phyloP scores from a whole-genome alignment of 2,329 filamentous ascomycete species.

The Endocalyx cinctus region DNA sequence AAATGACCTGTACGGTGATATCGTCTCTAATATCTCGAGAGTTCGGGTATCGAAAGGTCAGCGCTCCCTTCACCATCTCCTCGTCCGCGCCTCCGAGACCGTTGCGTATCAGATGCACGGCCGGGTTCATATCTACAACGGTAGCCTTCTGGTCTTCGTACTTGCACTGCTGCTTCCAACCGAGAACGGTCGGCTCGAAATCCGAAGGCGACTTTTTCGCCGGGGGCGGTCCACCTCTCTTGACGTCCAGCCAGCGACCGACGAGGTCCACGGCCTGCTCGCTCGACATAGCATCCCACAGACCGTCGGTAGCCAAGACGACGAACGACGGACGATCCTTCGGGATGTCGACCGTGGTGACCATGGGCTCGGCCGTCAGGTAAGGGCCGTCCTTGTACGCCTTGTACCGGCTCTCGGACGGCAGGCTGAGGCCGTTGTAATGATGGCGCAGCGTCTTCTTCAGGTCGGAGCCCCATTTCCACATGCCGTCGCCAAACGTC shows the following conservation, averaged over 20 bases:
- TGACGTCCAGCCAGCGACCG: slow-evolving; percentile 43
- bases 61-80: slow-evolving; percentile 67
- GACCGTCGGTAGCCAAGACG: slow-evolving; percentile 62
- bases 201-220: slow-evolving; percentile 4
- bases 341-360: slow-evolving; percentile 52
- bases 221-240: slow-evolving; percentile 4
- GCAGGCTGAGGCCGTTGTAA: slow-evolving; percentile 39
- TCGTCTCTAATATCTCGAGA: slow-evolving; percentile 65
- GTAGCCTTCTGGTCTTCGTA: slow-evolving; percentile 58
- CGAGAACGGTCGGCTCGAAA: slow-evolving; percentile 20
- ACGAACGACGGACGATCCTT: slow-evolving; percentile 49
- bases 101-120: slow-evolving; percentile 76
- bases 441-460: slow-evolving; percentile 38
- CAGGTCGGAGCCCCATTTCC: slow-evolving; percentile 59
- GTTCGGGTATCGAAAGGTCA: slow-evolving; percentile 68
- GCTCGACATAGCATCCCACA: slow-evolving; percentile 59
- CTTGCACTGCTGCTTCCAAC: slow-evolving; percentile 18
- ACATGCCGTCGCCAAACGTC: slow-evolving; percentile 64
- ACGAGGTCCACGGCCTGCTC: slow-evolving; percentile 55
- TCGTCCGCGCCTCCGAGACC: slow-evolving; percentile 72
- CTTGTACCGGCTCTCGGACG: slow-evolving; percentile 37
- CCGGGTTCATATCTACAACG: slow-evolving; percentile 74
- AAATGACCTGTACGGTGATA: slow-evolving; percentile 80
- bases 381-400: slow-evolving; percentile 56
- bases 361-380: slow-evolving; percentile 61